Base-by-base conservation (phyloP, 2,329 filamentous ascomycete genomes). In the Gnomoniopsis sp. region DNA sequence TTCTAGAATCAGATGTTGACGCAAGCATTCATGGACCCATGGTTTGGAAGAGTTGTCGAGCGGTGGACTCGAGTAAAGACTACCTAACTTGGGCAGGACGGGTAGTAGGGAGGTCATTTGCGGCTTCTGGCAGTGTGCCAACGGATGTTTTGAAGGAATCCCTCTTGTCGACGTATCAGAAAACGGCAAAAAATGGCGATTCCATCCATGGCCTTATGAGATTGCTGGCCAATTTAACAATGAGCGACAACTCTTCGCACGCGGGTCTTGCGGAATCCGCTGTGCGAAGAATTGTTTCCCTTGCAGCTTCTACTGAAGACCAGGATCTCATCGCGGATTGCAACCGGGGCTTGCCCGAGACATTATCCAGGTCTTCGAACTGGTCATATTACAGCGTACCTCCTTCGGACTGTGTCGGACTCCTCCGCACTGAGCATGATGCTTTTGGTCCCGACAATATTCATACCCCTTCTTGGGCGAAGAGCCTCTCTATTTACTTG, bases 1-100 rank as follows among this genome's bases (percentile, higher is more conserved):
- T 92, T 33, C 79, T 96, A 26, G 84, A 84, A 30, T 79, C 79
- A 1, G 91, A 96, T 68, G 69, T 79, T 17, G 79, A 85, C 47
- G 87, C 91, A 12, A 71, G 84, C 14, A 71, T 75, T 1, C 85
- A 88, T 67, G 84, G 86, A 2, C 77, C 86, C 14, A 83, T 86
- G 19, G 80, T 97, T 0, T 95, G 89, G 87, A 87, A 88, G 68
- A 92, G 89, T 46, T 89, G 91, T 65, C 80, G 83, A 59, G 79
- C 83, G n/a, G 77, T 81, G 41, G 75, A 82, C 1, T 77, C 88
- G 17, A 89, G 86, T 57, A 76, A 83, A 26, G 82, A 85, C 17
- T 97, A 95, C 69, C 76, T 91, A 1, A 77, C 90, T 1, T 99
- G 96, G 96, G 89, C 90, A 48, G 93, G 90, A 3, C 84, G 88